phyloP scores from a whole-genome alignment of 2,329 filamentous ascomycete genomes.

The Phyllosticta capitalensis region DNA sequence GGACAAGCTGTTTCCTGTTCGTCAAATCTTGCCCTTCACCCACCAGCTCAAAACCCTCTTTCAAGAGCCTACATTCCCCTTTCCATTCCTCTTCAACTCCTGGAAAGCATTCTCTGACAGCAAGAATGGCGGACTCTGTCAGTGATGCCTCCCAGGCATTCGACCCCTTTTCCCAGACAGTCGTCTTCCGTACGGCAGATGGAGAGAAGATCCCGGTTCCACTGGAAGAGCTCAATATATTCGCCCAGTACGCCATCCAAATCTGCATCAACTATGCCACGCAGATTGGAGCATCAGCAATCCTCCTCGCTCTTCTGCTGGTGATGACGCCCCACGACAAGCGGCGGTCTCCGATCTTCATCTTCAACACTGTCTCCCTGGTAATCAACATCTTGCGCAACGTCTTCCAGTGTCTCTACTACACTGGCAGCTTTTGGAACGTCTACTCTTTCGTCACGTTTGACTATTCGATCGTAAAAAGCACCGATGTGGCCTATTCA shows the following conservation, averaged over 20 bases:
- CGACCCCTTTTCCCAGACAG: conserved; percentile 42
- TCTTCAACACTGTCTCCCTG: conserved; percentile 56
- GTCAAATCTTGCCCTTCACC: neutral
- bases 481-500: conserved; percentile 36
- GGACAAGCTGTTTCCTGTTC: neutral
- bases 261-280: conserved; percentile 56
- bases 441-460: conserved; percentile 51
- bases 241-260: conserved; percentile 38
- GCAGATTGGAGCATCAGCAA: conserved; percentile 59
- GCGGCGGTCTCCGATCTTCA: conserved; percentile 53
- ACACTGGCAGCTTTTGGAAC: conserved; percentile 49
- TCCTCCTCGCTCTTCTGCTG: conserved; percentile 57
- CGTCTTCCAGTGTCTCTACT: conserved; percentile 49
- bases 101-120: neutral
- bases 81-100: neutral
- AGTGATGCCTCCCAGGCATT: conserved; percentile 15
- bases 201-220: conserved; percentile 33
- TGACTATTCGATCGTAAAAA: conserved; percentile 45
- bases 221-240: conserved; percentile 36
- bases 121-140: neutral
- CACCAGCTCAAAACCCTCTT: neutral
- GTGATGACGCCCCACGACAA: conserved; percentile 58
- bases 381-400: conserved; percentile 51
- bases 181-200: conserved; percentile 40
- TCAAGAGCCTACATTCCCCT: neutral